A percentile compares a stretch with the other conserved stretches of the same genome.
Conservation (phyloP, 176 grass and related monocot genomes). For the Zea mays region Zm-B73-REFERENCE-NAM-5.0 NC_050104.1:150089501-150090000, state of each 20-base stretch:
- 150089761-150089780: not conserved
- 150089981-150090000: no score
- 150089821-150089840: not conserved
- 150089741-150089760: constrained; percentile 64
- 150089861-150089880: no score
- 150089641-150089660: constrained; percentile 87
- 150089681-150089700: constrained; percentile 83
- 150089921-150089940: no score
- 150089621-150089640: constrained; percentile 93
- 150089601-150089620: constrained; percentile 66
- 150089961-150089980: no score
- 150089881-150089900: no score
- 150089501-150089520: no score
- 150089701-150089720: constrained; percentile 72
- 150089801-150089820: not conserved
- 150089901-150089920: no score
- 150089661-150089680: constrained; percentile 67
- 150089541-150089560: constrained; percentile 88
- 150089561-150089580: constrained; percentile 87
- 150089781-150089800: not conserved
- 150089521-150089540: no score
- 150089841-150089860: not conserved
- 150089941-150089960: no score
- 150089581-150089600: constrained; percentile 96
- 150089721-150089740: constrained; percentile 81